phyloP scores from a whole-genome alignment of 306 rosid genomes.

The Citrullus colocynthis region DNA sequence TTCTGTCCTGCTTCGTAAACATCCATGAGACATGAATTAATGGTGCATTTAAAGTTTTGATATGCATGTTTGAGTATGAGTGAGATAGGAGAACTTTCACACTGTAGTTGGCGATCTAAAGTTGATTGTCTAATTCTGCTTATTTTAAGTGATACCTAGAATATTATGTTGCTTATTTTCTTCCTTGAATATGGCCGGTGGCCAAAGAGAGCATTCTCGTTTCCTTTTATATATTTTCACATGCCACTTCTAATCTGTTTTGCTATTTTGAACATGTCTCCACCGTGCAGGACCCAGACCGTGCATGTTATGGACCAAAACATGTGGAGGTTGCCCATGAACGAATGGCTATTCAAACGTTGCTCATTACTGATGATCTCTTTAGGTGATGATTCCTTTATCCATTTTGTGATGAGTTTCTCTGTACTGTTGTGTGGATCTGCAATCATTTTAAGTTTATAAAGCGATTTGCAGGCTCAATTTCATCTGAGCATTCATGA shows the following conservation, averaged over 20 bases:
- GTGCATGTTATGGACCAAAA: conserved; percentile 91
- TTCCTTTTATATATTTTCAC: neutral
- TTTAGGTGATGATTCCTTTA: conserved; percentile 49
- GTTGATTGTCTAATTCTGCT: neutral
- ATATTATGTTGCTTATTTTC: neutral
- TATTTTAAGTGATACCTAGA: neutral
- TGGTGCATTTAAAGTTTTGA: neutral
- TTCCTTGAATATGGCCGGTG: neutral
- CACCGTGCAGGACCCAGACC: conserved; percentile 52
- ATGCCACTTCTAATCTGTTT: neutral
- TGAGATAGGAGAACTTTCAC: neutral
- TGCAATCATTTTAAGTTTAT: neutral
- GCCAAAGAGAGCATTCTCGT: neutral
- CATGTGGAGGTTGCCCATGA: conserved; percentile 97
- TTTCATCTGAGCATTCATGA: neutral
- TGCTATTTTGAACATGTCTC: neutral
- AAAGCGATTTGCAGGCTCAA: neutral
- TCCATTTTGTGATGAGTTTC: neutral
- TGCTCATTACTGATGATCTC: conserved; percentile 76
- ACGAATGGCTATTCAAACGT: conserved; percentile 79
- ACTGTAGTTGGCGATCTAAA: neutral
- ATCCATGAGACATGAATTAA: neutral
- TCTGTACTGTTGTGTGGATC: neutral
- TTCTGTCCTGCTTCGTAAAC: neutral
- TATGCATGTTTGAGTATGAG: neutral